These are phyloP conservation scores for Auriscalpium vulgare DNA, from an alignment of 768 basidiomycete genomes.

Conservation along the genomic window DNA sequence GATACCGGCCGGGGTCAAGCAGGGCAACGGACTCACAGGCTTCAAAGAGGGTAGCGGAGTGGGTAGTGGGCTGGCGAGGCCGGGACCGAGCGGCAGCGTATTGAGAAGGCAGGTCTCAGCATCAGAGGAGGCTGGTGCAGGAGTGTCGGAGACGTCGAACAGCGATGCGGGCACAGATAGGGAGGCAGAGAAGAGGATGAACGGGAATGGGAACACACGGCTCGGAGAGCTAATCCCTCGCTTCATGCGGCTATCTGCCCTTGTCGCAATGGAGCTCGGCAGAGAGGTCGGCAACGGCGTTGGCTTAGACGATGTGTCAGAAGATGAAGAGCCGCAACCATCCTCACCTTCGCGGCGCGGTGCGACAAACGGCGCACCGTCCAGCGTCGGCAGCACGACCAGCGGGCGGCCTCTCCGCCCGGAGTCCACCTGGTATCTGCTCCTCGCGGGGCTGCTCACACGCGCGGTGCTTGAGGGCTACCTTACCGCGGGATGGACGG, in stretches of 20 bases:
- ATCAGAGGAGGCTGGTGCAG: slow-evolving; percentile 8
- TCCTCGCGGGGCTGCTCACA: slow-evolving; percentile 68
- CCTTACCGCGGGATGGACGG: slow-evolving; percentile 73
- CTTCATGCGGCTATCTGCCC: slow-evolving; percentile 70
- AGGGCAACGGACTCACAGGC: slow-evolving; percentile 51
- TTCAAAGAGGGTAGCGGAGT: slow-evolving; percentile 73
- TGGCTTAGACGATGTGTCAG: slow-evolving; percentile 31
- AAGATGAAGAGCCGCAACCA: slow-evolving; percentile 4
- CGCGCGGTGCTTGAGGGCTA: slow-evolving; percentile 85
- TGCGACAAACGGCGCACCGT: not conserved
- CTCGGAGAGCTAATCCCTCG: slow-evolving; percentile 58
- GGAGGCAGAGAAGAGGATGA: slow-evolving; percentile 12
- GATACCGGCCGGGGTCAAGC: slow-evolving; percentile 8
- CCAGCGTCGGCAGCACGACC: not conserved
- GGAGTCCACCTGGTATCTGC: slow-evolving; percentile 74
- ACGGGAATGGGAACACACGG: slow-evolving; percentile 44
- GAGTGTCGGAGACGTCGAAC: not conserved
- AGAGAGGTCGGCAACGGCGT: slow-evolving; percentile 48
- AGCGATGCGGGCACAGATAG: not conserved
- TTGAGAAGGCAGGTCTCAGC: slow-evolving; percentile 37
- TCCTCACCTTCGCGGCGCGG: slow-evolving; percentile 6
- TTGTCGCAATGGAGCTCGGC: slow-evolving; percentile 72
- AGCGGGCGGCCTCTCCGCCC: slow-evolving; percentile 44
- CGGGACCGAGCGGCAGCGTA: slow-evolving; percentile 47
- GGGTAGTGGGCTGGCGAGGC: slow-evolving; percentile 58